Percentiles rank a stretch among this genome's conserved stretches.
Conservation (phyloP, 805 yeast genomes). For the Kregervanrija delftensis region DNA sequence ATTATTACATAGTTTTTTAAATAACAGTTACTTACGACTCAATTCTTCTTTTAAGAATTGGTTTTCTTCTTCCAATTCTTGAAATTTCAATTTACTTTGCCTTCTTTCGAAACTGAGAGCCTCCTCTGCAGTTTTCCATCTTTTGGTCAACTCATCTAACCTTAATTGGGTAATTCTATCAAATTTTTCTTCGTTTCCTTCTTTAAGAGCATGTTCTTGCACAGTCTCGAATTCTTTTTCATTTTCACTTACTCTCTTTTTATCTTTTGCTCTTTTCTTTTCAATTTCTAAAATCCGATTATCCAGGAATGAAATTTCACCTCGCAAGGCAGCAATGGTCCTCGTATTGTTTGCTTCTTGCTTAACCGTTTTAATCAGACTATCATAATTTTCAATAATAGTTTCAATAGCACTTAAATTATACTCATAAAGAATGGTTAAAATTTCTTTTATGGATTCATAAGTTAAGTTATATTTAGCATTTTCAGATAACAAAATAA, state of each 20-base stretch:
- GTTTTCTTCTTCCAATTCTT: constrained; percentile 52
- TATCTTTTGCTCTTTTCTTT: constrained; percentile 1
- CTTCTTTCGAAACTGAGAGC: constrained; percentile 54
- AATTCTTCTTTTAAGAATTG: constrained; percentile 22
- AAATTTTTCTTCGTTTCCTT: not conserved
- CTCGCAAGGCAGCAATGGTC: constrained; percentile 1
- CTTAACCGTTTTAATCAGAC: not conserved
- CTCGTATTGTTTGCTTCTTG: not conserved
- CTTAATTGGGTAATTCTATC: constrained; percentile 27
- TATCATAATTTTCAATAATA: constrained; percentile 4
- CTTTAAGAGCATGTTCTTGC: constrained; percentile 1
- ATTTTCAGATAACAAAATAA: too few relatives aligned
- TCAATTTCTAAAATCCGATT: constrained; percentile 4
- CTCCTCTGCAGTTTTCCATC: constrained; percentile 70
- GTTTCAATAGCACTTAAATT: not conserved
- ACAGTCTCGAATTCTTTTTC: not conserved
- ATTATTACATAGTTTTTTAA: not conserved
- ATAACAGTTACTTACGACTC: not conserved
- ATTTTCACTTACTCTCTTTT: not conserved
- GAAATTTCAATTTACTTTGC: constrained; percentile 45
- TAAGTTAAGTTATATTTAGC: too few relatives aligned
- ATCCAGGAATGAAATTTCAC: constrained; percentile 1
- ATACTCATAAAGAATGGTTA: not conserved
- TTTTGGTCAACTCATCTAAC: constrained; percentile 52
- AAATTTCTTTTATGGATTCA: constrained; percentile 4